Evolutionary conservation across 176 grass and related monocot species (phyloP).

Genomic region (Musa schizocarpa): DNA sequence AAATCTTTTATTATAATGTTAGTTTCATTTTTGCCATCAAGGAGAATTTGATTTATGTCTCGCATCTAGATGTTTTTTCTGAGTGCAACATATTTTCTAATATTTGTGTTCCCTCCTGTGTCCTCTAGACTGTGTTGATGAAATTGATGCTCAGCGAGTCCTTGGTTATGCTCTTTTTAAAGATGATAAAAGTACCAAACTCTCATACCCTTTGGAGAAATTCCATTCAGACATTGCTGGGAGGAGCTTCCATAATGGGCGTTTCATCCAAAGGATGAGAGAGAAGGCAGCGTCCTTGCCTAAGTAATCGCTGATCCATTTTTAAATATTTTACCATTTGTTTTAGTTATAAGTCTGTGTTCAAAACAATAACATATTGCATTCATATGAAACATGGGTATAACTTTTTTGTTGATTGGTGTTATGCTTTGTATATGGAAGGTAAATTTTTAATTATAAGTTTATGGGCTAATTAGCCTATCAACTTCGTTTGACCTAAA

Average conservation of each 20-base stretch:
- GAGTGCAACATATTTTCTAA: background rate
- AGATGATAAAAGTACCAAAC: conserved; percentile 71
- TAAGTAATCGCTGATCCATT: conserved; percentile 39
- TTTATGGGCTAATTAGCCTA: too few relatives aligned
- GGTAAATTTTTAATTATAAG: too few relatives aligned
- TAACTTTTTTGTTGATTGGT: too few relatives aligned
- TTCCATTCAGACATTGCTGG: conserved; percentile 83
- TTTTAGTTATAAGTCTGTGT: background rate
- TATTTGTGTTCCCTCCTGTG: background rate
- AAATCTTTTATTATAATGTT: too few relatives aligned
- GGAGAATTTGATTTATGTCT: too few relatives aligned
- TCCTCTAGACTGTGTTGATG: conserved; percentile 74
- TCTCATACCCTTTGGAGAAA: conserved; percentile 88
- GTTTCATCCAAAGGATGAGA: conserved; percentile 95
- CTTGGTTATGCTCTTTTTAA: conserved; percentile 90
- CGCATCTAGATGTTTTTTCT: background rate
- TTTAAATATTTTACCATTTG: background rate
- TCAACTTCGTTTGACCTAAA: too few relatives aligned
- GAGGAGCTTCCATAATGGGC: conserved; percentile 92
- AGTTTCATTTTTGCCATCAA: background rate
- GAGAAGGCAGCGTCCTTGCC: conserved; percentile 64
- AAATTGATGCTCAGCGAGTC: conserved; percentile 90
- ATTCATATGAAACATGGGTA: too few relatives aligned
- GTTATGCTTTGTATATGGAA: too few relatives aligned
- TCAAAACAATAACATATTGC: background rate